Conservation (phyloP, 2,329 filamentous ascomycete species). For the Lomentospora prolificans region DNA sequence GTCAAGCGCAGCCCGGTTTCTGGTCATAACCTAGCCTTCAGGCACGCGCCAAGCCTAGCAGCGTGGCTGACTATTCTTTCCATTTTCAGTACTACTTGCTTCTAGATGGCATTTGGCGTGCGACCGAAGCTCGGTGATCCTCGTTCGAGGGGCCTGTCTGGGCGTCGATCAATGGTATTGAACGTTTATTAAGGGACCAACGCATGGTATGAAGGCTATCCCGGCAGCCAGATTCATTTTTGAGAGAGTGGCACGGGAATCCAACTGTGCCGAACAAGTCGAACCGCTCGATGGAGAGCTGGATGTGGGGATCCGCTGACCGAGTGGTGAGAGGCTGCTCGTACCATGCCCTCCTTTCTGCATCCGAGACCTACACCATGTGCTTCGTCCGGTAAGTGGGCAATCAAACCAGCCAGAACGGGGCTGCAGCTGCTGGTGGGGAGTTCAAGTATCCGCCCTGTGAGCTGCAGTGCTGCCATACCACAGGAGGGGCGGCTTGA, state of each 20-base stretch:
- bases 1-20: too few species aligned
- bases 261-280: too few species aligned
- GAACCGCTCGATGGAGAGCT: too few species aligned
- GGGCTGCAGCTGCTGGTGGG: not conserved
- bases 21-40: too few species aligned
- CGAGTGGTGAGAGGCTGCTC: too few species aligned
- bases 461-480: constrained; percentile 1
- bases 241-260: too few species aligned
- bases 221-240: not conserved
- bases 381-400: not conserved
- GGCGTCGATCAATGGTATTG: not conserved
- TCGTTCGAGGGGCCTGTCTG: not conserved
- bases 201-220: not conserved
- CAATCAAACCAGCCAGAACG: not conserved
- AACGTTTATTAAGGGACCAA: not conserved
- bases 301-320: too few species aligned
- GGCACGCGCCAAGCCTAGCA: too few species aligned
- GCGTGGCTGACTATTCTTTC: too few species aligned
- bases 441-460: not conserved
- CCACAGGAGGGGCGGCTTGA: not conserved
- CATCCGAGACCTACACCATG: not conserved
- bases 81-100: too few species aligned
- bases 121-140: not conserved
- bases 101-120: not conserved
- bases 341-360: too few species aligned